Evolutionary conservation across 345 rosid species (phyloP).

Genomic region (Psidium friedrichsthalianum): DNA sequence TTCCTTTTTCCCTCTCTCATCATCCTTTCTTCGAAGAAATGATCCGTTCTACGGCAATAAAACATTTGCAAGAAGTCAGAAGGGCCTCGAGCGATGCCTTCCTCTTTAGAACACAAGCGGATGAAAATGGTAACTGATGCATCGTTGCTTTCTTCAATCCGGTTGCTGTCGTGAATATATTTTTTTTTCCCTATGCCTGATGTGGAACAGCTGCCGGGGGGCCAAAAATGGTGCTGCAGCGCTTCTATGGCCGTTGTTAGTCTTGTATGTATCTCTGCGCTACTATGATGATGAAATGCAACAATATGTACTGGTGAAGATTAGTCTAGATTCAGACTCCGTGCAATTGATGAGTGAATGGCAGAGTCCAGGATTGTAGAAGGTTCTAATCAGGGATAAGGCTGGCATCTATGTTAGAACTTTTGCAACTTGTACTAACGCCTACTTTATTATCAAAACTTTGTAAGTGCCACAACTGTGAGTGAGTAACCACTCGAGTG

Average conservation of each 20-base stretch:
- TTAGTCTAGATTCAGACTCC: not conserved
- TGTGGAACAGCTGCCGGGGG: not conserved
- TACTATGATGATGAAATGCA: not conserved
- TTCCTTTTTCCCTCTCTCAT: too few relatives aligned
- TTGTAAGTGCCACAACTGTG: not conserved
- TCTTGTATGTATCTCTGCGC: not conserved
- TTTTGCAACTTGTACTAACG: not conserved
- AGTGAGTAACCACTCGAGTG: not conserved
- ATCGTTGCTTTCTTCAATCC: not conserved
- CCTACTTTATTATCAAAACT: accelerated
- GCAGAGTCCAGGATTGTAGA: not conserved
- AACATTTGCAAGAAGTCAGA: not conserved
- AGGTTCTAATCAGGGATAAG: not conserved
- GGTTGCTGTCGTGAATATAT: not conserved
- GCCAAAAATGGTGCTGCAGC: not conserved
- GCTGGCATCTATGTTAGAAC: accelerated
- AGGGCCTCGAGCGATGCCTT: not conserved
- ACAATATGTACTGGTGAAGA: not conserved
- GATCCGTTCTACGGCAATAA: not conserved
- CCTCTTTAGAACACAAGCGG: not conserved
- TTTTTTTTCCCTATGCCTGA: not conserved
- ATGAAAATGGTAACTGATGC: not conserved
- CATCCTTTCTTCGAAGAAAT: too few relatives aligned
- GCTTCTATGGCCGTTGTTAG: not conserved
- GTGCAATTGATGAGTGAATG: not conserved